phyloP scores from a whole-genome alignment of 345 rosid species.

The Dimocarpus longan region DNA sequence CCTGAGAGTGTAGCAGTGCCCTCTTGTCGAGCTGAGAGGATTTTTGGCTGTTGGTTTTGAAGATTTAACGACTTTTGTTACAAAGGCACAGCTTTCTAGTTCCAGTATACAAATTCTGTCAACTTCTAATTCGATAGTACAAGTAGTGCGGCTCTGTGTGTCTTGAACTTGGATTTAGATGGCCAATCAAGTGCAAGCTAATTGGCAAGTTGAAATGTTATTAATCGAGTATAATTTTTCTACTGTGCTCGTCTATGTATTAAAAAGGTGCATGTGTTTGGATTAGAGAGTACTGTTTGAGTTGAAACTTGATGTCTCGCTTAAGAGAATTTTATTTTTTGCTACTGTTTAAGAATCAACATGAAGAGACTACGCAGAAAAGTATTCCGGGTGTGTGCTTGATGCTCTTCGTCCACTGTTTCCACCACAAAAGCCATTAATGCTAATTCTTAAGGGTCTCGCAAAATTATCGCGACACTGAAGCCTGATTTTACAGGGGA shows the following conservation, averaged over 20 bases:
- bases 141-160: no score
- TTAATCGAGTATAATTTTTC: background rate
- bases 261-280: background rate
- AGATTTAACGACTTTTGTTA: background rate
- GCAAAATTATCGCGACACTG: no score
- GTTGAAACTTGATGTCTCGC: background rate
- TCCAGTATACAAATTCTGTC: background rate
- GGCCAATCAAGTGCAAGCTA: slow-evolving; percentile 4
- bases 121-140: background rate
- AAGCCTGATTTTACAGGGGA: no score
- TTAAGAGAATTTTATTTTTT: background rate
- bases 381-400: no score
- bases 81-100: background rate
- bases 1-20: background rate
- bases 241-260: background rate
- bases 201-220: background rate
- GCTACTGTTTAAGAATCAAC: background rate
- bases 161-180: background rate
- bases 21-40: background rate
- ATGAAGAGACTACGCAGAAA: no score
- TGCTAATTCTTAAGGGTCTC: no score
- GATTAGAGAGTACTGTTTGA: background rate
- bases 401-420: no score
- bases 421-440: no score
- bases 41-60: background rate